Conservation (phyloP, 176 grass and related monocot genomes). For the Oryza glumipatula region DNA sequence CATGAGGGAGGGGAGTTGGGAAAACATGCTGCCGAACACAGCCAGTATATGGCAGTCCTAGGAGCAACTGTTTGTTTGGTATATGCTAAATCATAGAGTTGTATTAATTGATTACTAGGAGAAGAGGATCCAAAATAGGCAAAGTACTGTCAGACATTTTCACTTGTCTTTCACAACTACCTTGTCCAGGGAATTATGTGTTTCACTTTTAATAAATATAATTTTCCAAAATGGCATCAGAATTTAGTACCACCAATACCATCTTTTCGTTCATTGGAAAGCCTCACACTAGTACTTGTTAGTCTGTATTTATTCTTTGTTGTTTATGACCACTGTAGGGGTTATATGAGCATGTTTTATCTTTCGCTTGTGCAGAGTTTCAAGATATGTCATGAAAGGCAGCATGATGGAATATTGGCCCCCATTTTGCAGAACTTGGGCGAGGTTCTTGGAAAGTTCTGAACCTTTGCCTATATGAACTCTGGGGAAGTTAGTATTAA, state of each 20-base stretch:
- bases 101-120: no score
- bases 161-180: no score
- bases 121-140: no score
- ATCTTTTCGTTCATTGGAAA: no score
- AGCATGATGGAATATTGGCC: constrained; percentile 6
- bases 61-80: constrained; percentile 56
- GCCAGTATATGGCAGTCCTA: constrained; percentile 39
- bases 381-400: constrained; percentile 47
- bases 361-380: constrained; percentile 40
- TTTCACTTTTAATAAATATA: background rate
- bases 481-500: background rate
- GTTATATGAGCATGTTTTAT: background rate
- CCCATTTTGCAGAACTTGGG: no score
- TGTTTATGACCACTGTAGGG: background rate
- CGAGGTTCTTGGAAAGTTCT: constrained; percentile 45
- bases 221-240: background rate
- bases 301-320: background rate
- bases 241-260: background rate
- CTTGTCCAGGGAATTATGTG: background rate
- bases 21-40: no score
- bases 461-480: constrained; percentile 17
- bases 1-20: no score
- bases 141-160: no score
- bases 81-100: constrained; percentile 23
- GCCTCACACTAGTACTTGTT: background rate